Base-by-base conservation (phyloP, 495 filamentous ascomycete species). In the Jackrogersella multiformis region DNA sequence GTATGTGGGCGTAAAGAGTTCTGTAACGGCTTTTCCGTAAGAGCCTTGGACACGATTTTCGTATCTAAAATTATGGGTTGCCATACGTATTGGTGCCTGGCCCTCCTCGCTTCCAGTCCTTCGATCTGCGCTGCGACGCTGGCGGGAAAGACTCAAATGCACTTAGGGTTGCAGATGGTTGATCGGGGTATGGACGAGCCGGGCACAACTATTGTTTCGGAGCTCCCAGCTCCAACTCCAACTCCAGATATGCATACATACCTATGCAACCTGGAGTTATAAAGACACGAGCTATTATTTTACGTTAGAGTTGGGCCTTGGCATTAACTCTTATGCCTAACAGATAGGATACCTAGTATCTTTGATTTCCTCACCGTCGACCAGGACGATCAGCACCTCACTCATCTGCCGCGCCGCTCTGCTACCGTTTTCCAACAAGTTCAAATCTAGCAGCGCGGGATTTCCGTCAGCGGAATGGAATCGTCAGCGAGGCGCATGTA, bases 61-160 rank as follows among this genome's bases (percentile, higher is more conserved):
- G 45, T 61, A 32, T 68, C 65, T 68, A 68, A 68, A 68, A 68
- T 63, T 68, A 68, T 35, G 41, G 32, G 34, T 55, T 49, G 15
- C 18, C 35, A 24, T 56, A 30, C 45, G 15, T 34, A 21, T 45
- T 23, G 16, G 34, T 54, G 15, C 26, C 48, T 42, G 18, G 16
- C 18, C 18, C 58, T 24, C n/a, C n/a, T 58, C 38, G 59, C 59
- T 34, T 48, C 59, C 21, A 45, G 26, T 48, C 54, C 26, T 36
- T 46, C 16, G 39, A 36, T 48, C 53, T 64, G 66, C 66, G 35
- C 26, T 69, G 34, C 41, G 59, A 69, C 66, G 24, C 49, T 42
- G 16, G 24, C 49, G 35, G 16, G 49, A 48, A 28, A 41, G 48
- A 52, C 55, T 34, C 26, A 16, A 32, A 39, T 51, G 44, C 55